Conservation (phyloP, 2,329 filamentous ascomycete species). For the Acephala macrosclerotiorum region DNA sequence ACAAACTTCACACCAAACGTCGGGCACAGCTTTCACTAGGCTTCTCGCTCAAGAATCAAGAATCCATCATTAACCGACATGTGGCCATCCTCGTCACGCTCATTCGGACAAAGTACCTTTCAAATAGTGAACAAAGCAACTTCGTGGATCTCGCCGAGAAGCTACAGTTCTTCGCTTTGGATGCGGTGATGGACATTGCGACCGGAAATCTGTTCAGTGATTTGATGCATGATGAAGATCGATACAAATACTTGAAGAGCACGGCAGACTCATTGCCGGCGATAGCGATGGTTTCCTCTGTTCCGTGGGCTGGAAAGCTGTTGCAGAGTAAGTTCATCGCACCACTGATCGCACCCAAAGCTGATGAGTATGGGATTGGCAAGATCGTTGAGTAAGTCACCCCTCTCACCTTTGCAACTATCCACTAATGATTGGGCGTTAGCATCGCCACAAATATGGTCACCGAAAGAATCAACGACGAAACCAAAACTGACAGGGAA, state of each 20-base stretch:
- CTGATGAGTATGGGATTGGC: background rate
- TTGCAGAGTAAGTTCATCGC: background rate
- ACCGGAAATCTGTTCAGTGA: background rate
- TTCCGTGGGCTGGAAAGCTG: background rate
- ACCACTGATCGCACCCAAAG: background rate
- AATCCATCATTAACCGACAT: constrained; percentile 53
- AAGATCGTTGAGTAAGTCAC: background rate
- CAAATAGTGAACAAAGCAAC: constrained; percentile 43
- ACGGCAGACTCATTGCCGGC: background rate
- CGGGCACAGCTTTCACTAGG: constrained; percentile 57
- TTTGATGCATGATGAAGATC: background rate
- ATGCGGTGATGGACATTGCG: constrained; percentile 7
- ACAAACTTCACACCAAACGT: constrained; percentile 51
- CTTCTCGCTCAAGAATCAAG: constrained; percentile 62
- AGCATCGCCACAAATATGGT: constrained; percentile 4
- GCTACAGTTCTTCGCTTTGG: constrained; percentile 3
- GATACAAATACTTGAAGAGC: background rate
- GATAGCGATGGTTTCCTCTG: background rate
- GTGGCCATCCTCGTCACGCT: constrained; percentile 10
- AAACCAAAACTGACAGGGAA: background rate
- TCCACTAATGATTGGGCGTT: background rate
- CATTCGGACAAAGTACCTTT: constrained; percentile 41
- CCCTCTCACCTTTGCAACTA: background rate
- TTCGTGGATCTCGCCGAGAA: constrained; percentile 54
- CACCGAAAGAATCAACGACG: background rate